These are phyloP conservation scores for Hirsutella minnesotensis DNA, from an alignment of 2,329 filamentous ascomycete species.

Conservation along the genomic window DNA sequence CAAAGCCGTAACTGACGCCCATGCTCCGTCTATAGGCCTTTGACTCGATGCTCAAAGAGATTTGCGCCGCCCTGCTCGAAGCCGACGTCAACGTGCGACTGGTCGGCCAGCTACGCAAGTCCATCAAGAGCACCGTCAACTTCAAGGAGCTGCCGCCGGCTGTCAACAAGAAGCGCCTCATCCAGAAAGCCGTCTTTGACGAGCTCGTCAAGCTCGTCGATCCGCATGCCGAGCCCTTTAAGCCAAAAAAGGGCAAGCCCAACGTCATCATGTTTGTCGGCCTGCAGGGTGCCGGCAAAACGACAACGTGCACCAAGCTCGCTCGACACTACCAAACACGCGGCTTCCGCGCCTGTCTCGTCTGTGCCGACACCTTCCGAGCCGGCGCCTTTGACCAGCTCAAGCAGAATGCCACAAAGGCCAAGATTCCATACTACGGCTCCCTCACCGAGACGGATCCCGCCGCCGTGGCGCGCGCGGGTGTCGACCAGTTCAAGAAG, in stretches of 20 bases:
- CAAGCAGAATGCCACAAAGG: slow-evolving; percentile 98
- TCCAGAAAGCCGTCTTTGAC: slow-evolving; percentile 96
- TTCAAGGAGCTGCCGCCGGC: slow-evolving; percentile 85
- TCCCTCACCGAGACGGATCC: slow-evolving; percentile 94
- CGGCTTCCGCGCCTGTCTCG: slow-evolving; percentile 84
- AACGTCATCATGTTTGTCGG: slow-evolving; percentile 99
- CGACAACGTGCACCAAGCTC: slow-evolving; percentile 94
- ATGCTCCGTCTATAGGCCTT: slow-evolving; percentile 52
- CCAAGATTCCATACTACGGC: slow-evolving; percentile 97
- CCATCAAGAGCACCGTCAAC: slow-evolving; percentile 82
- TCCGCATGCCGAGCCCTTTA: slow-evolving; percentile 89
- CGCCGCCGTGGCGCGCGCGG: slow-evolving; percentile 83
- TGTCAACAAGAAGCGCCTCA: slow-evolving; percentile 96
- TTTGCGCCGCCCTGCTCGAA: slow-evolving; percentile 88
- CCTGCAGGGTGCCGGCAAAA: slow-evolving; percentile 94
- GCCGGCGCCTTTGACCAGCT: slow-evolving; percentile 96
- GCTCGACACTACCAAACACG: slow-evolving; percentile 88
- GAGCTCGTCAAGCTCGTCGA: slow-evolving; percentile 93
- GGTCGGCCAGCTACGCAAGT: slow-evolving; percentile 81
- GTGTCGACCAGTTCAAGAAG: slow-evolving; percentile 98
- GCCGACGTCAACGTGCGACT: slow-evolving; percentile 96
- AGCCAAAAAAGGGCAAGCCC: slow-evolving; percentile 87
- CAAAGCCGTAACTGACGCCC: neutral
- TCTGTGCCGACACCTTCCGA: slow-evolving; percentile 97
- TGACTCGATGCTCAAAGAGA: slow-evolving; percentile 97